phyloP scores from a whole-genome alignment of 768 basidiomycete genomes.

The Phlebiopsis flavidoalba region DNA sequence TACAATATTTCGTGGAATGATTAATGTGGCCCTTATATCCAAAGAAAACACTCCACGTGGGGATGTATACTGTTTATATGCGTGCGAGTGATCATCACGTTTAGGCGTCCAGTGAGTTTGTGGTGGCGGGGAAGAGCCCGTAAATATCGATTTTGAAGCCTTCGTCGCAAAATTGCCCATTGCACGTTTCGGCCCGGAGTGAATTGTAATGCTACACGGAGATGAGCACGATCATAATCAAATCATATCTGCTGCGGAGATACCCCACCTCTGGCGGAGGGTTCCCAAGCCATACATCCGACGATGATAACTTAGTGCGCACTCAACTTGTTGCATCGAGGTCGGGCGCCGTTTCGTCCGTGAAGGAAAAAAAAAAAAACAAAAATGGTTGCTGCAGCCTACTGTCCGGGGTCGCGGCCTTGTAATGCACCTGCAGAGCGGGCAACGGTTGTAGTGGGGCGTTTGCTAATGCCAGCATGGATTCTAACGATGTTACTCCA shows the following conservation, averaged over 20 bases:
- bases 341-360: conserved; percentile 26
- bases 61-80: background rate
- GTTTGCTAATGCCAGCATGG: conserved; percentile 85
- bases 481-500: conserved; percentile 78
- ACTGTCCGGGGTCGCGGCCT: conserved; percentile 70
- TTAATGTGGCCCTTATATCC: background rate
- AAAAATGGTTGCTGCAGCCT: too few species aligned
- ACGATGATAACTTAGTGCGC: conserved; percentile 87
- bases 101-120: background rate
- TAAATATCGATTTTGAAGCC: conserved; percentile 16
- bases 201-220: conserved; percentile 80
- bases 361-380: too few species aligned
- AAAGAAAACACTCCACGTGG: background rate
- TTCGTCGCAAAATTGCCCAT: conserved; percentile 9
- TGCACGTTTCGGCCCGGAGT: conserved; percentile 48
- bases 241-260: background rate
- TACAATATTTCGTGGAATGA: conserved; percentile 8
- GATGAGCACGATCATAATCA: conserved; percentile 6
- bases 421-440: conserved; percentile 93
- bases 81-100: background rate
- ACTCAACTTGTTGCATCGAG: conserved; percentile 39
- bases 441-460: conserved; percentile 78
- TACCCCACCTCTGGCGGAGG: conserved; percentile 86
- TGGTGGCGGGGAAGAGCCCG: background rate
- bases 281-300: conserved; percentile 92